These are phyloP conservation scores for Desmodesmus armatus DNA, from an alignment of 139 green algal genomes.

Conservation along the genomic window DNA sequence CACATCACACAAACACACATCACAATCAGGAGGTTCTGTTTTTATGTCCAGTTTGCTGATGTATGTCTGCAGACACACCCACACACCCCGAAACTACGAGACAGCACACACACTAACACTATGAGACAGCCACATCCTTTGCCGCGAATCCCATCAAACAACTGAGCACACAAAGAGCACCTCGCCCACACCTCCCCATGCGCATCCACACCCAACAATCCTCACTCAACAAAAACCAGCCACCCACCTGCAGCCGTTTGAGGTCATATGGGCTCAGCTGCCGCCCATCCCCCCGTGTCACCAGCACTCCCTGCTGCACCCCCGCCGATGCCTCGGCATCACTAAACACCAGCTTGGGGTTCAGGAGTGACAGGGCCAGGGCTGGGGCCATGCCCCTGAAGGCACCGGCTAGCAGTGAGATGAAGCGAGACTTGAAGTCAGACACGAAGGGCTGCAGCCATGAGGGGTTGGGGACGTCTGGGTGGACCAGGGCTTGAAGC, in stretches of 20 bases:
- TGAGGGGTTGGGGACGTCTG: constrained; percentile 69
- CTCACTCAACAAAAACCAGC: no score
- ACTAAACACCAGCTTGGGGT: constrained; percentile 86
- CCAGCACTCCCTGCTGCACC: constrained; percentile 44
- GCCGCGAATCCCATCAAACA: no score
- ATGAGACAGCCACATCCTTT: background rate
- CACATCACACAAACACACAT: background rate
- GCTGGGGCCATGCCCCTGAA: constrained; percentile 81
- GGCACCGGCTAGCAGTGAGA: constrained; percentile 63
- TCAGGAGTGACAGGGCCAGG: constrained; percentile 87
- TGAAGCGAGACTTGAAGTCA: constrained; percentile 84
- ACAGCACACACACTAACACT: background rate
- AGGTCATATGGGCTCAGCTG: constrained; percentile 88
- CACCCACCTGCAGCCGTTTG: constrained; percentile 86
- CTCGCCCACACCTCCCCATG: no score
- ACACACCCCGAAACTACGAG: background rate
- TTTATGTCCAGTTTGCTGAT: constrained; percentile 89
- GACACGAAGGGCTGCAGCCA: constrained; percentile 86
- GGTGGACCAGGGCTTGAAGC: constrained; percentile 80
- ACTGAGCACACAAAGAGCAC: no score
- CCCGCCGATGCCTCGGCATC: constrained; percentile 69
- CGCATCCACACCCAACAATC: no score
- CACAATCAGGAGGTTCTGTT: no score
- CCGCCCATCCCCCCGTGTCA: constrained; percentile 68
- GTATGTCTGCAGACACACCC: constrained; percentile 93